Conservation (phyloP, 805 yeast species). For the Wickerhamomyces strasburgensis region DNA sequence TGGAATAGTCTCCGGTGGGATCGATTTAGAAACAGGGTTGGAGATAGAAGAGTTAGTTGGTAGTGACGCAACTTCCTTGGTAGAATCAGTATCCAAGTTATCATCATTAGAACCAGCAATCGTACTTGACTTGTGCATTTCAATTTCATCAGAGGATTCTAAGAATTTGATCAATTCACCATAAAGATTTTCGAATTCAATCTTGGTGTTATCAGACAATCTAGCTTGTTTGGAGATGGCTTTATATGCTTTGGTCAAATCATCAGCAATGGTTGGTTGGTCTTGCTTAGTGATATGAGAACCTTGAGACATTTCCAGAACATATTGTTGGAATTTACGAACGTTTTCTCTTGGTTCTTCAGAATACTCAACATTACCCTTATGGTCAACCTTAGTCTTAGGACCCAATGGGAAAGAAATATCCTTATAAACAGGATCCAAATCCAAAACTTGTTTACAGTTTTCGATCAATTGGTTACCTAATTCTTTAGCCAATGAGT, state of each 20-base stretch:
- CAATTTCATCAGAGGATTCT: constrained; percentile 66
- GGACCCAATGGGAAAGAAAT: constrained; percentile 95
- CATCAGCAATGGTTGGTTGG: constrained; percentile 80
- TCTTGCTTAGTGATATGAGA: constrained; percentile 68
- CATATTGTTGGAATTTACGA: constrained; percentile 93
- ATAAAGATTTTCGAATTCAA: constrained; percentile 68
- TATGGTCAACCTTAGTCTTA: constrained; percentile 77
- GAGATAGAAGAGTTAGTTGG: constrained; percentile 64
- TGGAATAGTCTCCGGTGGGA: constrained; percentile 84
- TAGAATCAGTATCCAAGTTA: constrained; percentile 45
- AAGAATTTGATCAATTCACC: constrained; percentile 66
- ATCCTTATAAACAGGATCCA: constrained; percentile 92
- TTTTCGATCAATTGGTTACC: constrained; percentile 94
- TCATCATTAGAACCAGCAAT: constrained; percentile 47
- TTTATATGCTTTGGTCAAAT: constrained; percentile 75
- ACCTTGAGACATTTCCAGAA: constrained; percentile 94
- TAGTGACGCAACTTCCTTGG: constrained; percentile 83
- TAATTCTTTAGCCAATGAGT: constrained; percentile 79
- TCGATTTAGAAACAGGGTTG: constrained; percentile 67
- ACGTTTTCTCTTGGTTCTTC: constrained; percentile 88
- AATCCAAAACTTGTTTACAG: constrained; percentile 78
- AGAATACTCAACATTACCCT: constrained; percentile 79
- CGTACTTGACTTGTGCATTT: constrained; percentile 57
- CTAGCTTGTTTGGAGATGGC: constrained; percentile 72
- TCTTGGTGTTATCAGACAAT: constrained; percentile 54